Percentiles rank a stretch among this genome's conserved stretches.
Conservation (phyloP, 192 early-diverging fungal genomes). For the Diversispora epigaea region DNA sequence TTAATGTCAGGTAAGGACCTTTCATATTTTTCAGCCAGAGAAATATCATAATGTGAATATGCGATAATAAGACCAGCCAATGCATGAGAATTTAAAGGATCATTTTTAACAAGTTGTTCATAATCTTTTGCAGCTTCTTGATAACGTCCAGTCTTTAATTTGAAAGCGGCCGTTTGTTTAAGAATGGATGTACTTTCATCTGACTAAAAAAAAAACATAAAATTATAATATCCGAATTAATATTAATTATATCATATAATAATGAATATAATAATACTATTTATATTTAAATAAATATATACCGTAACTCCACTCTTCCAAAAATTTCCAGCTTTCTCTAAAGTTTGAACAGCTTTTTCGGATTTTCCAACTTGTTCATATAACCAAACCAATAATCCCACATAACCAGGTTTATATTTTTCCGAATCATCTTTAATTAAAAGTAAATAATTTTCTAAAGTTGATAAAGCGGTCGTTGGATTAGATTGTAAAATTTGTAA, state of each 20-base stretch:
- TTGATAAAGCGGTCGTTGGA: constrained; percentile 48
- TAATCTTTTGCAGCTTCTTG: constrained; percentile 67
- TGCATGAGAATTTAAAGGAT: constrained; percentile 61
- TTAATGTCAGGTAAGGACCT: constrained; percentile 50
- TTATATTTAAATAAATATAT: too few species aligned
- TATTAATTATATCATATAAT: neutral
- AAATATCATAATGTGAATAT: constrained; percentile 60
- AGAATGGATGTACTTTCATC: constrained; percentile 44
- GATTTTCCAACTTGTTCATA: constrained; percentile 64
- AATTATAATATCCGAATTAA: neutral
- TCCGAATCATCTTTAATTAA: constrained; percentile 35
- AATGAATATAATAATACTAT: neutral
- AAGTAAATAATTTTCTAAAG: constrained; percentile 47
- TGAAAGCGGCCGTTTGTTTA: constrained; percentile 68
- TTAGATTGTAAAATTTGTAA: constrained; percentile 53
- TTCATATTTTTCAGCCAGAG: constrained; percentile 65
- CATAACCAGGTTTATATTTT: constrained; percentile 57
- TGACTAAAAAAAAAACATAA: constrained; percentile 4
- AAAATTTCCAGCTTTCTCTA: constrained; percentile 58
- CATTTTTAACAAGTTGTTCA: constrained; percentile 64
- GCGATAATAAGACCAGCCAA: constrained; percentile 68
- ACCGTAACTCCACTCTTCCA: constrained; percentile 47
- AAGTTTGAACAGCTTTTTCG: constrained; percentile 55
- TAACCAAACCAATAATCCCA: constrained; percentile 72
- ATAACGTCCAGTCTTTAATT: constrained; percentile 57